Evolutionary conservation across 768 basidiomycete species (phyloP).

Genomic region (Boletus rubescentipes): DNA sequence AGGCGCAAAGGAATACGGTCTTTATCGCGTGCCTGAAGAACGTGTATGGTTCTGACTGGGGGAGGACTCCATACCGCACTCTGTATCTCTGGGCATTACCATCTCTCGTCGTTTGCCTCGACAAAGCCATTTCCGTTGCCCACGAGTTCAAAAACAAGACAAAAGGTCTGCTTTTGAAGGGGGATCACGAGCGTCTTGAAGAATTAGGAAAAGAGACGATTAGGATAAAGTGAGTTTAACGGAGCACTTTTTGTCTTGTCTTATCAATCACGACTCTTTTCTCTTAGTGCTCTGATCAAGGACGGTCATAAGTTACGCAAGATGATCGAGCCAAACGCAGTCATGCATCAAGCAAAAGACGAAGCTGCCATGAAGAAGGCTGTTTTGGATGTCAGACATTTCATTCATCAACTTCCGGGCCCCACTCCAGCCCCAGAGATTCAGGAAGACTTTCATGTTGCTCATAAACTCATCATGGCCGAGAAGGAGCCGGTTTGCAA

Average conservation of each 20-base stretch:
- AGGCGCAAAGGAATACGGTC: constrained; percentile 22
- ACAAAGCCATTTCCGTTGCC: constrained; percentile 29
- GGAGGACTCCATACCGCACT: constrained; percentile 31
- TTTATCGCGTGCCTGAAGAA: constrained; percentile 32
- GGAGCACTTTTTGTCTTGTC: neutral
- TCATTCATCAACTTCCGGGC: constrained; percentile 27
- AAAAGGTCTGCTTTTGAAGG: constrained; percentile 31
- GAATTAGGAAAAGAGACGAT: constrained; percentile 30
- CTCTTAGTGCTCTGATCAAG: constrained; percentile 29
- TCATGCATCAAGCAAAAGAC: constrained; percentile 28
- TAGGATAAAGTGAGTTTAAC: constrained; percentile 32
- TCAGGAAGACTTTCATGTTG: constrained; percentile 28
- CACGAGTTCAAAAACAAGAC: constrained; percentile 30
- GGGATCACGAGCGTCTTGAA: constrained; percentile 38
- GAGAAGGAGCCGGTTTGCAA: constrained; percentile 6
- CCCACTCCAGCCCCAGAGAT: constrained; percentile 19
- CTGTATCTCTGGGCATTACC: constrained; percentile 41
- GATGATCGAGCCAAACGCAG: constrained; percentile 31
- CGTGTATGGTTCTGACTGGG: constrained; percentile 30
- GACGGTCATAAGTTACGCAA: constrained; percentile 27
- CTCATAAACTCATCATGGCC: constrained; percentile 35
- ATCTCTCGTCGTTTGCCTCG: constrained; percentile 41
- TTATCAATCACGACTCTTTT: neutral
- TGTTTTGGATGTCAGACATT: constrained; percentile 27
- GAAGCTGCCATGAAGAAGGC: constrained; percentile 25